A percentile compares a stretch with the other conserved stretches of the same genome.
phyloP scores from a whole-genome alignment of 176 grass and related monocot species.

The Melocanna baccifera region DNA sequence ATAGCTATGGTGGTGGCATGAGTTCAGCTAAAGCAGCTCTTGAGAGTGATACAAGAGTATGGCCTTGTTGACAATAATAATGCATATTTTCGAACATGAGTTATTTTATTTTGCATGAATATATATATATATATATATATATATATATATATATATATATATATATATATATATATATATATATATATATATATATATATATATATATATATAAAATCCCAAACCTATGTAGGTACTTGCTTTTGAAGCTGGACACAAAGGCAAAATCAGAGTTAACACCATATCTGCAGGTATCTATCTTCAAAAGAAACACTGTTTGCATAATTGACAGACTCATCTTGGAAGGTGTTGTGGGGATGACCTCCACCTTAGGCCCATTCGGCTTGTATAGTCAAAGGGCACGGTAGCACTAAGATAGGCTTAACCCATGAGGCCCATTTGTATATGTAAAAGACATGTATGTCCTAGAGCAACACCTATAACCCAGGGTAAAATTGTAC shows the following conservation, averaged over 20 bases:
- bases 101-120: slow-evolving; percentile 1
- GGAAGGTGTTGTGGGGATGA: too few relatives aligned
- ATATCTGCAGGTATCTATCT: slow-evolving; percentile 66
- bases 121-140: slow-evolving; percentile 2
- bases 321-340: not conserved
- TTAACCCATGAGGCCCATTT: too few relatives aligned
- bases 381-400: too few relatives aligned
- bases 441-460: too few relatives aligned
- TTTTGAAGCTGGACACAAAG: slow-evolving; percentile 76
- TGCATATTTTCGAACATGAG: not conserved
- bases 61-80: not conserved
- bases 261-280: slow-evolving; percentile 86
- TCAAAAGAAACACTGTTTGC: not conserved
- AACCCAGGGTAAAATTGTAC: too few relatives aligned
- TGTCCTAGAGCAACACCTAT: too few relatives aligned
- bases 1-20: slow-evolving; percentile 84
- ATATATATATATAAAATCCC: not conserved
- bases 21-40: slow-evolving; percentile 91
- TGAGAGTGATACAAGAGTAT: slow-evolving; percentile 89
- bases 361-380: too few relatives aligned
- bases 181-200: not conserved
- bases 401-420: too few relatives aligned
- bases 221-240: slow-evolving; percentile 58
- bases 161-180: slow-evolving; percentile 2
- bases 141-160: not conserved